Evolutionary conservation across 768 basidiomycete genomes (phyloP), one percentile per base, ranked within the genome.

Genomic region (Leccinum subgranulosum): DNA sequence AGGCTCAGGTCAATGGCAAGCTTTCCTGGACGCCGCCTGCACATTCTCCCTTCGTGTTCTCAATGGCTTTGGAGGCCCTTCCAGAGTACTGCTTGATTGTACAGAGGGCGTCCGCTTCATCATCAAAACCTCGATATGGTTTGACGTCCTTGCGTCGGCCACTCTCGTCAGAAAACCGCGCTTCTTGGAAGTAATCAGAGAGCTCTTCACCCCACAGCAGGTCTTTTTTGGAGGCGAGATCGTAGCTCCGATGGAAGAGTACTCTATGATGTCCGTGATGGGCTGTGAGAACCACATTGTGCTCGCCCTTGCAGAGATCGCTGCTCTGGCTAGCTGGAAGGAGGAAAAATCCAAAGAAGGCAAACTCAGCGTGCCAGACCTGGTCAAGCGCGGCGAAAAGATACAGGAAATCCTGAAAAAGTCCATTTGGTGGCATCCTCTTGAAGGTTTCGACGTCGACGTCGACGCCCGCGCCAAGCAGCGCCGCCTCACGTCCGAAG

Each of bases 71-170:
- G 64, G 64, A 31, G 76, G 77, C 25, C 77, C 80, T 9, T 73
- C 74, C 53, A 75, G 77, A 49, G 78, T 79, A 7, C 76, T 89
- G 12, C 57, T 75, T 33, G 55, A 60, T 15, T 84, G 81, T 62
- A 61, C 67, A 21, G 79, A 76, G 77, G 83, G 76, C 73, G 79
- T 75, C 69, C 81, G 74, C 36, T 92, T 92, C 72, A 85, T 92
- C 67, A 79, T 92, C 73, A 90, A 90, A 71, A 87, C 90, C 27
- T 84, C 88, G 15, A 84, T 92, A 55, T 93, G 91, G 91, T 91
- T 92, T 69, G 91, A 93, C 68, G 88, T 92, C 34, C 79, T 92
- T 52, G 90, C 88, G 7, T 84, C 86, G 1, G 81, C 87, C 51
- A 89, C 90, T n/a, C 84, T 81, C n/a, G 75, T 79, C 60, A 64